Conservation (phyloP, 352 stramenopile genomes). For the Globisporangium abappressorium region DNA sequence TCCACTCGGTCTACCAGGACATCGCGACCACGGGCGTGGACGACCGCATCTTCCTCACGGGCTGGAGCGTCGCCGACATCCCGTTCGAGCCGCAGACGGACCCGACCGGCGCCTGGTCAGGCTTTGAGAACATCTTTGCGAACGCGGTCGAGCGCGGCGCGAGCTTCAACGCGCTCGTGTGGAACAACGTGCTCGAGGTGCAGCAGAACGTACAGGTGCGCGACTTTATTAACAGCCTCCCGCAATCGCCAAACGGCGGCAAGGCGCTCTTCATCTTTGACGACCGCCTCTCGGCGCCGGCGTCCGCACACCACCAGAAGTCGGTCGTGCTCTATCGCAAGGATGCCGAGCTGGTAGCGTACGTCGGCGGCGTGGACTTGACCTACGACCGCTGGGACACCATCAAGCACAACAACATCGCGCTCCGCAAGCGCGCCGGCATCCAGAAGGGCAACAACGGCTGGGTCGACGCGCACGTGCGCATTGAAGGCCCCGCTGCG, state of each 20-base stretch:
- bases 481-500: constrained; percentile 41
- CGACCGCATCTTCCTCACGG: constrained; percentile 45
- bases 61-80: constrained; percentile 59
- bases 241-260: constrained; percentile 22
- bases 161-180: constrained; percentile 54
- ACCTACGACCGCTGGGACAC: constrained; percentile 65
- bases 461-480: constrained; percentile 50
- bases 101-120: constrained; percentile 24
- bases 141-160: constrained; percentile 30
- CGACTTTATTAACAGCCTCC: constrained; percentile 60
- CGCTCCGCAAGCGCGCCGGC: constrained; percentile 29
- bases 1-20: constrained; percentile 44
- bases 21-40: constrained; percentile 30
- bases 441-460: constrained; percentile 35
- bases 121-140: constrained; percentile 33
- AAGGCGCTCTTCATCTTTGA: constrained; percentile 43
- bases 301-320: constrained; percentile 52
- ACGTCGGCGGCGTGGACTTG: constrained; percentile 52
- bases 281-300: constrained; percentile 25
- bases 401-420: constrained; percentile 40
- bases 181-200: constrained; percentile 57
- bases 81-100: constrained; percentile 38
- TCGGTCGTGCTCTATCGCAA: constrained; percentile 19
- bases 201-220: constrained; percentile 53
- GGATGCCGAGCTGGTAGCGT: constrained; percentile 22